Evolutionary conservation across 177 flowering plant species (phyloP).

Genomic region (Vitis hybrid): DNA sequence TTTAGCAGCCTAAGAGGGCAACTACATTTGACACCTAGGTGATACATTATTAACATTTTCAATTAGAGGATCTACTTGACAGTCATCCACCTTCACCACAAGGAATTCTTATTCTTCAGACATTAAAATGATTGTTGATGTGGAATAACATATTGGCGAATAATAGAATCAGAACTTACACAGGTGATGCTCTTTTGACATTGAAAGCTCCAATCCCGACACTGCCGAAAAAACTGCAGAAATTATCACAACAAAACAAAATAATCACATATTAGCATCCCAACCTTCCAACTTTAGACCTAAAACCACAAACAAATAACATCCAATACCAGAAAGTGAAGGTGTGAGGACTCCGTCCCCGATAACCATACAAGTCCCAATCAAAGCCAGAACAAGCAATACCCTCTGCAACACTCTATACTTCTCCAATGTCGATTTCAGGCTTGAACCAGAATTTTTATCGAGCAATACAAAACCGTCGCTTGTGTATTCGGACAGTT

Average conservation of each 20-base stretch:
- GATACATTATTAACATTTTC: neutral
- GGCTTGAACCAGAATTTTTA: constrained; percentile 25
- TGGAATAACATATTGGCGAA: neutral
- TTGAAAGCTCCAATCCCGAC: constrained; percentile 71
- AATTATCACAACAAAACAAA: constrained; percentile 10
- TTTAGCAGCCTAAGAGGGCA: neutral
- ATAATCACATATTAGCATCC: constrained; percentile 3
- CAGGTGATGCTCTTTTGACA: constrained; percentile 62
- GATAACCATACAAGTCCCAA: constrained; percentile 85
- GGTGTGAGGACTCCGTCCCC: constrained; percentile 86
- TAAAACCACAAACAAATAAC: neutral
- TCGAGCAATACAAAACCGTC: constrained; percentile 26
- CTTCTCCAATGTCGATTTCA: constrained; percentile 66
- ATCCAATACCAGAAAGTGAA: constrained; percentile 58
- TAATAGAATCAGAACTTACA: constrained; percentile 42
- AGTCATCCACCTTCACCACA: neutral
- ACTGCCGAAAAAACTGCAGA: constrained; percentile 79
- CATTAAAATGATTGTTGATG: neutral
- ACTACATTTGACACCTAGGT: neutral
- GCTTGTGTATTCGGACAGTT: constrained; percentile 54
- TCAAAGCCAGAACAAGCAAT: constrained; percentile 63
- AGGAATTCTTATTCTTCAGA: neutral
- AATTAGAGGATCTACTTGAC: neutral
- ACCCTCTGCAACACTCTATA: constrained; percentile 45
- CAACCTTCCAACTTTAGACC: neutral